Evolutionary conservation across 306 rosid species (phyloP).

Genomic region (Mimosa bimucronata): DNA sequence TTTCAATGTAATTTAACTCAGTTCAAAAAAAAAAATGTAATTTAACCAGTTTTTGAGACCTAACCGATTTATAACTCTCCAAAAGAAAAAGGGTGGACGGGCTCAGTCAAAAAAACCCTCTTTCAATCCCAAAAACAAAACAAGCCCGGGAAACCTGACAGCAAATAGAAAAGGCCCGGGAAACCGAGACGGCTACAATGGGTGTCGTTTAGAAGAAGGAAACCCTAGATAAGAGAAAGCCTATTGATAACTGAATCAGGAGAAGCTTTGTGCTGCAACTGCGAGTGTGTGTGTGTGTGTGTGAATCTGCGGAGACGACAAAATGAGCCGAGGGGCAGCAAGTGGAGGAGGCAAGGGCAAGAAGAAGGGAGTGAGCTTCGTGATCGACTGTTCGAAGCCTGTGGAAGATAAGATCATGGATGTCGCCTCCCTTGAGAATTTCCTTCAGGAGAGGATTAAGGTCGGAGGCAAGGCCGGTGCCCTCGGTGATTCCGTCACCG

Average conservation of each 20-base stretch:
- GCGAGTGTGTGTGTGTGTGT: background rate
- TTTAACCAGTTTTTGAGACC: too few species aligned
- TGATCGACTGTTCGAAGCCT: slow-evolving; percentile 89
- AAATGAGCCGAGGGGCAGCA: slow-evolving; percentile 72
- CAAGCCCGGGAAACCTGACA: too few species aligned
- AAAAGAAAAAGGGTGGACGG: too few species aligned
- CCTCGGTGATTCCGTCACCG: slow-evolving; percentile 74
- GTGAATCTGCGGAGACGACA: slow-evolving; percentile 26
- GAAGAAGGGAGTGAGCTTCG: slow-evolving; percentile 89
- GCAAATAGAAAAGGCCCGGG: too few species aligned
- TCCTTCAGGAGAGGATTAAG: slow-evolving; percentile 93
- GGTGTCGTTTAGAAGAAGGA: slow-evolving; percentile 8
- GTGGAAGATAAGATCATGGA: slow-evolving; percentile 99
- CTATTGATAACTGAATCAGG: background rate
- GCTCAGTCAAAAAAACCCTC: too few species aligned
- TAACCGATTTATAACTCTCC: too few species aligned
- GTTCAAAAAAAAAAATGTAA: too few species aligned
- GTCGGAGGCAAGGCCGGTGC: slow-evolving; percentile 98
- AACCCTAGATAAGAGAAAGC: slow-evolving; percentile 38
- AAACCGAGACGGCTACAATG: background rate
- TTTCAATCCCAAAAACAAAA: too few species aligned
- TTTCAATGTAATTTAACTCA: too few species aligned
- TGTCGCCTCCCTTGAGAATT: slow-evolving; percentile 90
- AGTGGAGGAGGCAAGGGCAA: slow-evolving; percentile 79
- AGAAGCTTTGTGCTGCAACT: too few species aligned